Evolutionary conservation across 2,329 filamentous ascomycete genomes (phyloP).

Genomic region (Dothistroma septosporum): DNA sequence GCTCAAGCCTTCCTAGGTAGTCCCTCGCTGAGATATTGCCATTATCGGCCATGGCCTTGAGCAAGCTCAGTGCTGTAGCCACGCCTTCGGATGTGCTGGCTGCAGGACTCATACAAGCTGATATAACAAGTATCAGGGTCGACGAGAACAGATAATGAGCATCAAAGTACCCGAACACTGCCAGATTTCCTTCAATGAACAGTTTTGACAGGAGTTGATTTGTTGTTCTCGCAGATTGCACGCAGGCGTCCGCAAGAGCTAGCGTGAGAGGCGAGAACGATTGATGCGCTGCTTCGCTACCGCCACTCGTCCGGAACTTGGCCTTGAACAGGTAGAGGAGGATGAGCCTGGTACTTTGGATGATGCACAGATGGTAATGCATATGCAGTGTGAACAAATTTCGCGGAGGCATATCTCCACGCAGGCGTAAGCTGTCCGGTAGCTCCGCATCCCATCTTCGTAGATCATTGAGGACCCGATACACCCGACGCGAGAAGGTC

Average conservation of each 20-base stretch:
- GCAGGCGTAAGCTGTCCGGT: slow-evolving; percentile 33
- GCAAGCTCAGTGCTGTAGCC: slow-evolving; percentile 39
- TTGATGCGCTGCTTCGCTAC: slow-evolving; percentile 6
- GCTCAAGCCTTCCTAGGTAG: slow-evolving; percentile 41
- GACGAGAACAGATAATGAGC: slow-evolving; percentile 49
- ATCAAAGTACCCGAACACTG: slow-evolving; percentile 48
- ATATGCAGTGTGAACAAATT: slow-evolving; percentile 37
- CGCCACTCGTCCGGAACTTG: background rate
- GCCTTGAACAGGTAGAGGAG: slow-evolving; percentile 34
- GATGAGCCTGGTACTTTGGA: slow-evolving; percentile 35
- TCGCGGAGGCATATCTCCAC: slow-evolving; percentile 28
- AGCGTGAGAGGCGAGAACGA: slow-evolving; percentile 31
- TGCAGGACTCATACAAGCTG: slow-evolving; percentile 37
- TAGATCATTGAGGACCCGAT: slow-evolving; percentile 37
- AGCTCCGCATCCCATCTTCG: slow-evolving; percentile 38
- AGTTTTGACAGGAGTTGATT: slow-evolving; percentile 42
- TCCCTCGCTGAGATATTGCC: slow-evolving; percentile 44
- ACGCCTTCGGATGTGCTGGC: slow-evolving; percentile 37
- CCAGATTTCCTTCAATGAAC: slow-evolving; percentile 48
- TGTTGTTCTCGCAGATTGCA: slow-evolving; percentile 45
- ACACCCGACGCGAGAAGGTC: slow-evolving; percentile 37
- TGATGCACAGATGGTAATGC: slow-evolving; percentile 36
- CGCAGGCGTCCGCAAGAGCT: slow-evolving; percentile 40
- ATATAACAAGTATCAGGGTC: slow-evolving; percentile 44
- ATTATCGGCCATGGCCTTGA: slow-evolving; percentile 39